A percentile compares a stretch with the other conserved stretches of the same genome.
Conservation (phyloP, 129 eudicot genomes). For the Arctium lappa region DNA sequence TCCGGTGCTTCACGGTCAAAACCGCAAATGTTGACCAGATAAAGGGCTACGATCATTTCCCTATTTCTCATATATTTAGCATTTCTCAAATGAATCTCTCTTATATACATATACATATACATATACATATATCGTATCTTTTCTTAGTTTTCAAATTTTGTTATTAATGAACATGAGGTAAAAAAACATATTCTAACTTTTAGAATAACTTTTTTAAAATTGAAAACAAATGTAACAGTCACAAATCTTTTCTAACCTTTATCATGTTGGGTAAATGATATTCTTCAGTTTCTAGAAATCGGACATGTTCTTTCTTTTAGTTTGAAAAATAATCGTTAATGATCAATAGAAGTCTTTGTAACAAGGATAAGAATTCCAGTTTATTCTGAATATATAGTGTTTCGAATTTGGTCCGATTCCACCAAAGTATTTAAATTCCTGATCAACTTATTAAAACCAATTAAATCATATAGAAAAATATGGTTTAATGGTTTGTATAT, state of each 20-base stretch:
- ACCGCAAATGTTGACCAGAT: no score
- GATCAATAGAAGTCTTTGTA: neutral
- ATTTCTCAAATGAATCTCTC: no score
- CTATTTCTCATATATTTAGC: no score
- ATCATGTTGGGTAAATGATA: neutral
- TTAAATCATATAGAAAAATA: neutral
- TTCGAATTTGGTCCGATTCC: conserved; percentile 9
- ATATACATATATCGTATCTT: no score
- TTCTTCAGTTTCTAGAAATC: neutral
- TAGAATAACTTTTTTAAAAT: neutral
- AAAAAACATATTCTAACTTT: no score
- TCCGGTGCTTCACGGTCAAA: no score
- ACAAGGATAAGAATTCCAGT: neutral
- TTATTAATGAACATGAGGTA: no score
- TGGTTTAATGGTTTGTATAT: conserved; percentile 5
- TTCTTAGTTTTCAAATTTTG: no score
- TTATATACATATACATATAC: no score
- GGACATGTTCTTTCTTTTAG: neutral
- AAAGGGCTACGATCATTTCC: no score
- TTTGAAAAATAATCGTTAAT: neutral
- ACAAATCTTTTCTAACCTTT: neutral
- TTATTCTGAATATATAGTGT: neutral
- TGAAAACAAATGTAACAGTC: neutral
- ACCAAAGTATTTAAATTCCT: neutral
- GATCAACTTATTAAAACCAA: conserved; percentile 2